Percentiles rank a stretch among this genome's conserved stretches.
These are phyloP conservation scores for Hymenoscyphus scutula DNA, from an alignment of 2,329 filamentous ascomycete genomes.

Conservation along the genomic window DNA sequence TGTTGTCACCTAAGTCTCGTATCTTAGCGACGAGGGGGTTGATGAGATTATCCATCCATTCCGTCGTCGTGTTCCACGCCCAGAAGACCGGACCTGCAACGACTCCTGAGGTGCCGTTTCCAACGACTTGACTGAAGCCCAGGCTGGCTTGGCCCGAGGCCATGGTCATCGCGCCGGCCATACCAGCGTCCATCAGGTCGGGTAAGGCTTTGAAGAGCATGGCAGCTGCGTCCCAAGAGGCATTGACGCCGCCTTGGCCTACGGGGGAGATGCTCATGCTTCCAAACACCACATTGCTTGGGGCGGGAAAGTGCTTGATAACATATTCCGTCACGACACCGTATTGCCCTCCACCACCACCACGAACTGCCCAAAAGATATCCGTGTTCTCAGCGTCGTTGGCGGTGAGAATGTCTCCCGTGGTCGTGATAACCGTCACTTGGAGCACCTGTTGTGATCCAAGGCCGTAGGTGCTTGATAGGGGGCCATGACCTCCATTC, in stretches of 20 bases:
- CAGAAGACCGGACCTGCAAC: neutral
- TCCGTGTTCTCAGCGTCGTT: conserved; percentile 52
- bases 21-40: neutral
- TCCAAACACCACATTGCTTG: conserved; percentile 5
- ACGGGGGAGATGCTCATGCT: neutral
- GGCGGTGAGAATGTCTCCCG: conserved; percentile 47
- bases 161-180: conserved; percentile 2
- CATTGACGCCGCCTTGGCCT: conserved; percentile 4
- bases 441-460: conserved; percentile 59
- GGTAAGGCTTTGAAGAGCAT: conserved; percentile 1
- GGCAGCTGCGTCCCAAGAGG: conserved; percentile 14
- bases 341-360: conserved; percentile 53
- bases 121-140: neutral
- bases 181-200: conserved; percentile 16
- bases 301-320: conserved; percentile 9
- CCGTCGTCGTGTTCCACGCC: too few species aligned
- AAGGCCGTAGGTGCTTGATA: conserved; percentile 53
- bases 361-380: conserved; percentile 61
- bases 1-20: neutral
- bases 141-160: neutral
- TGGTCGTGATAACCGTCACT: conserved; percentile 52
- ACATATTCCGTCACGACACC: conserved; percentile 46
- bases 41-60: neutral
- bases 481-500: conserved; percentile 57
- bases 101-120: neutral